Percentiles rank a stretch among this genome's conserved stretches.
Conservation (phyloP, 2,329 filamentous ascomycete genomes). For the Drechslera avenae region DNA sequence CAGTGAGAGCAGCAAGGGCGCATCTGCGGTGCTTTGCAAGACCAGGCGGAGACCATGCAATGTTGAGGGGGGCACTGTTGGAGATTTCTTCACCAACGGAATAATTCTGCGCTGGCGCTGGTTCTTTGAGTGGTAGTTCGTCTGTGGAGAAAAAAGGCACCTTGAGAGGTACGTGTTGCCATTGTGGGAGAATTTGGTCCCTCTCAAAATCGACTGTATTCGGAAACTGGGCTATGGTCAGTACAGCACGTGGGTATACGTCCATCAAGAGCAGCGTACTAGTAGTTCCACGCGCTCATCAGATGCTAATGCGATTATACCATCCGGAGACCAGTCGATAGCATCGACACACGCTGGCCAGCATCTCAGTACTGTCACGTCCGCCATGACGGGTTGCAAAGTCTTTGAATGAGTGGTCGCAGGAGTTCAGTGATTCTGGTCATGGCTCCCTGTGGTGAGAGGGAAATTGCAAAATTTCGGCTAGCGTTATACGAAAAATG, state of each 20-base stretch:
- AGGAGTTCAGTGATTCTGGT: constrained; percentile 1
- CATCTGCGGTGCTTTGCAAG: constrained; percentile 60
- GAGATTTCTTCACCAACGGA: constrained; percentile 66
- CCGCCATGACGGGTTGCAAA: constrained; percentile 33
- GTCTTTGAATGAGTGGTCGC: not conserved
- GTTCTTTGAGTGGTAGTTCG: constrained; percentile 55
- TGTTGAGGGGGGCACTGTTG: constrained; percentile 53
- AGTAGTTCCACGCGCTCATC: constrained; percentile 62
- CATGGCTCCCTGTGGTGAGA: constrained; percentile 6
- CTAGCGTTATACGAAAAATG: constrained; percentile 3
- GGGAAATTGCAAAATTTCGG: not conserved
- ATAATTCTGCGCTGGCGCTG: constrained; percentile 54
- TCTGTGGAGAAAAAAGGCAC: constrained; percentile 58
- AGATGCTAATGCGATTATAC: constrained; percentile 62
- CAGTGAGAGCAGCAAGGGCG: constrained; percentile 61
- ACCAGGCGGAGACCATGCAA: constrained; percentile 64
- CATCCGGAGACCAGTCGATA: constrained; percentile 64
- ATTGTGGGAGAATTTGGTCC: constrained; percentile 40
- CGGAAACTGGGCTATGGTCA: constrained; percentile 36
- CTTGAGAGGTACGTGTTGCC: constrained; percentile 51
- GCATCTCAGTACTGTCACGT: constrained; percentile 45
- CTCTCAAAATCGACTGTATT: constrained; percentile 36
- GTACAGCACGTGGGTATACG: not conserved
- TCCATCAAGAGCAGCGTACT: constrained; percentile 34
- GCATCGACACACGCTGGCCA: constrained; percentile 60